These are phyloP conservation scores for Didymella arachidicola DNA, from an alignment of 2,329 filamentous ascomycete genomes.

Conservation along the genomic window DNA sequence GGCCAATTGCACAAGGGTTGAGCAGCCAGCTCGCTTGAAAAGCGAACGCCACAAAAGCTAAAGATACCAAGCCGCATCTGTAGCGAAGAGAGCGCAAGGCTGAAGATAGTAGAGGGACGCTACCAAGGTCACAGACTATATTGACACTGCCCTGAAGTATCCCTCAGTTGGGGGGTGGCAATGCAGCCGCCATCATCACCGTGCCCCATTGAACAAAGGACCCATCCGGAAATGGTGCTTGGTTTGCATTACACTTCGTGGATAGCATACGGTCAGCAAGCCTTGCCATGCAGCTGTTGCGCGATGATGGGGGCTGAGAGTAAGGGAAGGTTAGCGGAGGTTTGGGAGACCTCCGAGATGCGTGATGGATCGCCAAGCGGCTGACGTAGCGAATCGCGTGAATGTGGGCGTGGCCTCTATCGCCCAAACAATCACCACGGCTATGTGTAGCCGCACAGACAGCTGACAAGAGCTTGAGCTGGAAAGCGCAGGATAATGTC, in stretches of 20 bases:
- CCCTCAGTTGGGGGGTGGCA: not conserved
- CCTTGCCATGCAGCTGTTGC: constrained; percentile 1
- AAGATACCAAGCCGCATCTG: not conserved
- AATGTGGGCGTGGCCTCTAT: constrained; percentile 16
- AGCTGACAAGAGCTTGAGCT: constrained; percentile 9
- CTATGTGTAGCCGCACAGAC: constrained; percentile 12
- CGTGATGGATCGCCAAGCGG: constrained; percentile 14
- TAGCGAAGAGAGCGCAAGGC: not conserved
- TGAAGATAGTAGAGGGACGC: not conserved
- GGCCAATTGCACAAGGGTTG: constrained; percentile 8
- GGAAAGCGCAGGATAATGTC: constrained; percentile 29
- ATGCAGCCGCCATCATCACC: not conserved
- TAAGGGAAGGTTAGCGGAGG: constrained; percentile 11
- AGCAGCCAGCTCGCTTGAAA: constrained; percentile 13
- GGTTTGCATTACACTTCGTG: not conserved
- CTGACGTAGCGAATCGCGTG: constrained; percentile 22
- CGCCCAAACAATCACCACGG: constrained; percentile 11
- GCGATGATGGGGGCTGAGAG: constrained; percentile 15
- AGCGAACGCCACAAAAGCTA: constrained; percentile 10
- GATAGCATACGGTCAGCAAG: not conserved
- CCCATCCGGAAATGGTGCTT: not conserved
- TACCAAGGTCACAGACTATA: constrained; percentile 1
- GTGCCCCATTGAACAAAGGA: not conserved
- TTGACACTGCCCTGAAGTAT: not conserved
- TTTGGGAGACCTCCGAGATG: constrained; percentile 10